phyloP scores from a whole-genome alignment of 1,284 basidiomycete genomes.

The Xerocomus amazonicus region DNA sequence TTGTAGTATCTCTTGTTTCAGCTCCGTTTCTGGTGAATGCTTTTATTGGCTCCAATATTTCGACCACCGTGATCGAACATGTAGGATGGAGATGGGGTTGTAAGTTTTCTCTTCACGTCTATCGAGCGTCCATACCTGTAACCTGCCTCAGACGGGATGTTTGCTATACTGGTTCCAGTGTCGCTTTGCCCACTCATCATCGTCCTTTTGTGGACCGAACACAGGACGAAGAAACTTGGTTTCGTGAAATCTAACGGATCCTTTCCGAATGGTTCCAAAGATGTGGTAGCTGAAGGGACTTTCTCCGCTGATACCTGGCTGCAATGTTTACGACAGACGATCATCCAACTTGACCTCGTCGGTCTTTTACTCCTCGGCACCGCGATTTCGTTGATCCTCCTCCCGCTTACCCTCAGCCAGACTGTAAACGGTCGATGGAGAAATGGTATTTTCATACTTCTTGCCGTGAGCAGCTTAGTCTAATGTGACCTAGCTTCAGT shows the following conservation, averaged over 20 bases:
- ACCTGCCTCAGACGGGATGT: conserved; percentile 57
- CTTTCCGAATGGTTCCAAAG: not conserved
- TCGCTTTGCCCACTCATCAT: conserved; percentile 56
- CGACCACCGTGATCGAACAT: conserved; percentile 51
- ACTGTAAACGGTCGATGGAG: conserved; percentile 42
- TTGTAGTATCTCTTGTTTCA: conserved; percentile 62
- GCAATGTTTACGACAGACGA: conserved; percentile 28
- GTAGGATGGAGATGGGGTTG: conserved; percentile 76
- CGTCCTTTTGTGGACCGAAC: conserved; percentile 71
- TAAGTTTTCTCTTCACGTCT: conserved; percentile 31
- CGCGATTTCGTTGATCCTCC: conserved; percentile 58
- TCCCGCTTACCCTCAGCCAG: conserved; percentile 61
- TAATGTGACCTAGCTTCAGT: conserved; percentile 43
- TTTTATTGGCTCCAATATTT: conserved; percentile 71
- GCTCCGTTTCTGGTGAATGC: conserved; percentile 67
- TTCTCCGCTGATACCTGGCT: not conserved
- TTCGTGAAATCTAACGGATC: conserved; percentile 27
- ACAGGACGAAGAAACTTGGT: conserved; percentile 53
- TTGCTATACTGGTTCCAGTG: conserved; percentile 56
- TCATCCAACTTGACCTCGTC: conserved; percentile 56
- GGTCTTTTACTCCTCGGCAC: conserved; percentile 65
- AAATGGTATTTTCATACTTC: conserved; percentile 36
- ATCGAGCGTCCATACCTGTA: not conserved
- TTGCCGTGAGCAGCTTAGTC: not conserved
- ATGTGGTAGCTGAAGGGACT: not conserved